Evolutionary conservation across 768 basidiomycete species (phyloP).

Genomic region (Lentinula aciculospora): DNA sequence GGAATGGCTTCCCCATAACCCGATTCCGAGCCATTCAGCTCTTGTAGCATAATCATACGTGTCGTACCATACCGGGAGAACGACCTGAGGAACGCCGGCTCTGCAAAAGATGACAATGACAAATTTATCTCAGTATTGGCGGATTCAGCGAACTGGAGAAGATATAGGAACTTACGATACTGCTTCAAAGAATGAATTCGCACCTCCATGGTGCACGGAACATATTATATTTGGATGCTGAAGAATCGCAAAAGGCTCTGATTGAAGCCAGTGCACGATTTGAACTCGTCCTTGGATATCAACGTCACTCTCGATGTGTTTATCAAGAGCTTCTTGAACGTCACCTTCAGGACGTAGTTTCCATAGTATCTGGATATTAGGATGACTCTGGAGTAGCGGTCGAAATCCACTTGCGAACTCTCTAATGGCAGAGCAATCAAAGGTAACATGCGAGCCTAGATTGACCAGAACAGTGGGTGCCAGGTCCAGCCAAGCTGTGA

Average conservation of each 20-base stretch:
- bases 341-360: constrained; percentile 2
- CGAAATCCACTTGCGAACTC: constrained; percentile 6
- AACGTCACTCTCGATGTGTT: not conserved
- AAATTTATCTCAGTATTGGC: not conserved
- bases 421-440: not conserved
- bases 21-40: constrained; percentile 16
- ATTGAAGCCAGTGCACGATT: constrained; percentile 2
- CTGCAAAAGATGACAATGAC: not conserved
- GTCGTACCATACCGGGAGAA: constrained; percentile 18
- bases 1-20: constrained; percentile 16
- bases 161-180: constrained; percentile 1
- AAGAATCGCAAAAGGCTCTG: constrained; percentile 2
- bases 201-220: constrained; percentile 10
- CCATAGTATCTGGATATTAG: constrained; percentile 8
- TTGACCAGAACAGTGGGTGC: constrained; percentile 5
- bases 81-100: constrained; percentile 16
- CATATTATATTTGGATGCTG: constrained; percentile 6
- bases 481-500: constrained; percentile 2
- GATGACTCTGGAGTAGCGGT: not conserved
- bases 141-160: not conserved
- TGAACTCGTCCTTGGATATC: not conserved
- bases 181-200: constrained; percentile 9
- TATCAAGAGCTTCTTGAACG: not conserved
- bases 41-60: constrained; percentile 17
- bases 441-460: constrained; percentile 5